Conservation (phyloP, 2,329 filamentous ascomycete species). For the Xylariaceae sp. region DNA sequence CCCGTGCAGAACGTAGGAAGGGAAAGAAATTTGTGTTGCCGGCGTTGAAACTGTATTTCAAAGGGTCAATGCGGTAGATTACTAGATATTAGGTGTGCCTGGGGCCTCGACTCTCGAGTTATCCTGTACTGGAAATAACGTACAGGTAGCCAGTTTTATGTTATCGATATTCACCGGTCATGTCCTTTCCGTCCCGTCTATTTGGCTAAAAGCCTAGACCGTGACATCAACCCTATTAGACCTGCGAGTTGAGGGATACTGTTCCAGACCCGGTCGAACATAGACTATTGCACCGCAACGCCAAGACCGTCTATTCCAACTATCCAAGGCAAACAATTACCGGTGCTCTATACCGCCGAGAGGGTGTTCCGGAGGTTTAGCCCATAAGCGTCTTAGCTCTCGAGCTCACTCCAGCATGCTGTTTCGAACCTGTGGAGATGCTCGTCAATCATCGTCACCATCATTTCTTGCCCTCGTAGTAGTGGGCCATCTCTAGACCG, state of each 20-base stretch:
- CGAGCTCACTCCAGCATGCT: conserved; percentile 9
- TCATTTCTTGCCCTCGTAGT: conserved; percentile 61
- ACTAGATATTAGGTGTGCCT: neutral
- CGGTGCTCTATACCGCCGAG: neutral
- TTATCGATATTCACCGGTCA: too few species aligned
- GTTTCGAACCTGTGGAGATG: neutral
- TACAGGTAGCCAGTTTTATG: too few species aligned
- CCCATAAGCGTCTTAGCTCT: conserved; percentile 4
- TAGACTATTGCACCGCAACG: conserved; percentile 9
- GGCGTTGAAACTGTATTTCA: neutral
- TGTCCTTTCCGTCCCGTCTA: neutral
- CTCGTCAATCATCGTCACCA: neutral
- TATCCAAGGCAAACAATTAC: neutral
- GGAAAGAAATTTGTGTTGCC: too few species aligned
- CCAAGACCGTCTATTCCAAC: conserved; percentile 6
- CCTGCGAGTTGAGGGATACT: neutral
- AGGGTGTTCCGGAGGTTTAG: neutral
- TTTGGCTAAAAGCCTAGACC: neutral
- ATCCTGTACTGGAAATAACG: too few species aligned
- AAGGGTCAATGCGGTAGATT: neutral
- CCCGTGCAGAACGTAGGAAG: too few species aligned
- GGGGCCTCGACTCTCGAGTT: too few species aligned
- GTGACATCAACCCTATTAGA: neutral
- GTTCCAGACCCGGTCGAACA: neutral
- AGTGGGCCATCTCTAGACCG: conserved; percentile 95